A percentile compares a stretch with the other conserved stretches of the same genome.
These are phyloP conservation scores for Closterium sp. DNA, from an alignment of 139 green algal genomes.

Conservation along the genomic window DNA sequence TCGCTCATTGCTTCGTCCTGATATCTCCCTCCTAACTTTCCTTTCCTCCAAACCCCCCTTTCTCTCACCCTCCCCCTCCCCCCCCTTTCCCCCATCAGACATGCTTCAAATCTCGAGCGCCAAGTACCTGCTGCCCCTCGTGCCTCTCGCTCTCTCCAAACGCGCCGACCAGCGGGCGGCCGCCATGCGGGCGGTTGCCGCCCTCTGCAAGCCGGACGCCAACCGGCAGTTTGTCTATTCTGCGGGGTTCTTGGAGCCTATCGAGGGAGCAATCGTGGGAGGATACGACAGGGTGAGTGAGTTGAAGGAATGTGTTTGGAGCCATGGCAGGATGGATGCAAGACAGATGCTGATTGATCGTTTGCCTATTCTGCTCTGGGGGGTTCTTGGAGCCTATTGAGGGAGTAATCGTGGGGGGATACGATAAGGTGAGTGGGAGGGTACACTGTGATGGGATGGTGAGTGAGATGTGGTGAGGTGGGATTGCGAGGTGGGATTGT, in stretches of 20 bases:
- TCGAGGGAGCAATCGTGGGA: constrained; percentile 34
- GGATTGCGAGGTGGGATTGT: too few relatives aligned
- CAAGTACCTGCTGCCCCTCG: not conserved
- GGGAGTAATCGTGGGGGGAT: too few relatives aligned
- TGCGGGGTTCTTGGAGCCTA: constrained; percentile 41
- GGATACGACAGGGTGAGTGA: not conserved
- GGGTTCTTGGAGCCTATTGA: not conserved
- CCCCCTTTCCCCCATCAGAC: not conserved
- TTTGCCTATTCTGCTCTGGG: constrained; percentile 52
- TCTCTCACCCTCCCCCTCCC: not conserved
- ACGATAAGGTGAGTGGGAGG: not conserved
- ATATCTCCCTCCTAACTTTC: too few relatives aligned
- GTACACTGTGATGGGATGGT: not conserved
- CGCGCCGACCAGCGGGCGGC: not conserved
- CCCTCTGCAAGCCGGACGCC: constrained; percentile 32
- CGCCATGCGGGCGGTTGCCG: constrained; percentile 35
- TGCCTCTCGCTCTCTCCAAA: constrained; percentile 5
- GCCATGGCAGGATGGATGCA: too few relatives aligned
- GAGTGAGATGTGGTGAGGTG: not conserved
- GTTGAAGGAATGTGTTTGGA: too few relatives aligned
- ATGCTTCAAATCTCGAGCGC: constrained; percentile 19
- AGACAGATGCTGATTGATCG: constrained; percentile 30
- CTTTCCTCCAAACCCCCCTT: not conserved
- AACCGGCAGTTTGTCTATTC: constrained; percentile 55
- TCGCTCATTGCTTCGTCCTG: not conserved